These are phyloP conservation scores for Picea sitchensis DNA, from an alignment of 75 land plant genomes.

Conservation along the genomic window DNA sequence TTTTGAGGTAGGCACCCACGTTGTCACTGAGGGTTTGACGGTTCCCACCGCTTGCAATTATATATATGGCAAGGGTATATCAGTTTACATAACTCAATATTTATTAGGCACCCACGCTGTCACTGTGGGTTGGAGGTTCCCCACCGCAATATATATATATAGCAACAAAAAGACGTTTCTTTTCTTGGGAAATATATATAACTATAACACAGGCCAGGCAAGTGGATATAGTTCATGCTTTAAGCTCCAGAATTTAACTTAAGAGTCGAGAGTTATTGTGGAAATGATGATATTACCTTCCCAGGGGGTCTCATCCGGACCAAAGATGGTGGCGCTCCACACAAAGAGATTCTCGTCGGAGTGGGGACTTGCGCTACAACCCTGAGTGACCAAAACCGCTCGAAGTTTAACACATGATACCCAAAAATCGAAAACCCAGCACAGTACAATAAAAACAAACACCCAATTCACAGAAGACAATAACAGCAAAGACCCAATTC, in stretches of 20 bases:
- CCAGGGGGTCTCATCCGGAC: conserved; percentile 70
- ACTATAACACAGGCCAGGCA: no score
- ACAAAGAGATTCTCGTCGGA: conserved; percentile 67
- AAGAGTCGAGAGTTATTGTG: background rate
- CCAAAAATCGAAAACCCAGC: no score
- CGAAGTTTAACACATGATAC: no score
- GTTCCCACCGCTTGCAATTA: background rate
- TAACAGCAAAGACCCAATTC: background rate
- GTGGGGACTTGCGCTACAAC: conserved; percentile 67
- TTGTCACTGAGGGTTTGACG: background rate
- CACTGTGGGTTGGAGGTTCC: no score
- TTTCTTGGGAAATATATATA: no score
- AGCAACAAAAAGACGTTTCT: no score
- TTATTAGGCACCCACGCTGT: background rate
- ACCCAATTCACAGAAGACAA: background rate
- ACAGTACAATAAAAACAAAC: background rate
- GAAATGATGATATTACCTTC: conserved; percentile 30
- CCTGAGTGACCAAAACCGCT: conserved; percentile 18
- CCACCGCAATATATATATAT: no score
- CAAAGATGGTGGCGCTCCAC: conserved; percentile 70
- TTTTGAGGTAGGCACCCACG: background rate
- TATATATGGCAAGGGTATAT: no score
- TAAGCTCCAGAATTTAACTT: background rate
- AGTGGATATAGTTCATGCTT: no score
- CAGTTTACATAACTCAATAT: background rate